Base-by-base conservation (phyloP, 371 early-diverging fungal species). In the Smittium mucronatum region DNA sequence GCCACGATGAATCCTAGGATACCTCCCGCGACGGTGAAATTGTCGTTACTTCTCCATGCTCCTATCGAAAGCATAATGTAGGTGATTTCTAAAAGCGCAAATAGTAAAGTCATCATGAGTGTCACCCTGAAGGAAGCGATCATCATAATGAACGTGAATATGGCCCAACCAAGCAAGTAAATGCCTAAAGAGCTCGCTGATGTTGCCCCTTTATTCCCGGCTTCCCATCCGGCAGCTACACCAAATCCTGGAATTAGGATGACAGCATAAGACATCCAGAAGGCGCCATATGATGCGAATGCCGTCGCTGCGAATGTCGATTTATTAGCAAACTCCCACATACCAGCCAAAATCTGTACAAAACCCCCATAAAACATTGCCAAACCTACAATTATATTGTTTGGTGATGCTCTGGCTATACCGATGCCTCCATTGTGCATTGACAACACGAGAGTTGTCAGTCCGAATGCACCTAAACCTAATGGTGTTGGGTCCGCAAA, bases 281-380 rank as follows among this genome's bases (percentile, higher is more conserved):
- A 89, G 28, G 86, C 89, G 69, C 88, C 91, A 71, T 85, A 89
- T 26, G 85, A 83, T 2, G 86, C 83, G 81, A 91, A 91, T 2
- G 89, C 90, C 29, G 91, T 90, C 61, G 89, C 92, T 72, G 89
- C 92, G 80, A 91, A 89, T 35, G 88, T 89, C 75, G 89, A 88
- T 70, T 86, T 85, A 29, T 81, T 79, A 63, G 80, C 81, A 81
- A 88, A 89, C 78, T 90, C 89, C 88, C 88, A 89, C 89, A 91
- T 88, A 61, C 91, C 91, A 69, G 90, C 89, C 30, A 83, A 66
- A 63, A 90, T 80, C 78, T 90, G 91, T 71, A 84, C 85, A 34
- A 88, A 79, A 58, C 91, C 91, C 63, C 91, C 90, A 74, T 89
- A 91, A 78, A 88, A 88, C 67, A 90, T 75, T 16, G 88, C 91